A percentile compares a stretch with the other conserved stretches of the same genome.
Evolutionary conservation across 2,329 filamentous ascomycete genomes (phyloP).

Genomic region (Cercospora zeae-maydis): DNA sequence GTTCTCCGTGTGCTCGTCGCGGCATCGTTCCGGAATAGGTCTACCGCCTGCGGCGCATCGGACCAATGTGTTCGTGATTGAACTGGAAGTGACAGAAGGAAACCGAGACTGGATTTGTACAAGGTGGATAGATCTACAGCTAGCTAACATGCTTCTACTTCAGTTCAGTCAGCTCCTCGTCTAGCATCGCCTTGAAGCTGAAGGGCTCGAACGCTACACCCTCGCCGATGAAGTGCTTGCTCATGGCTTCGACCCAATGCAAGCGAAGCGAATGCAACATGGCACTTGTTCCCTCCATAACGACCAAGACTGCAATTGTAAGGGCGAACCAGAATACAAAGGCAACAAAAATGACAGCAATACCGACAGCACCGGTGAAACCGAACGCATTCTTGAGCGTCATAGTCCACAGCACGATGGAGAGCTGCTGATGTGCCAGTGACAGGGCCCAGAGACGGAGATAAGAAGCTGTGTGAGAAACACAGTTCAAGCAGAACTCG

Average conservation of each 20-base stretch:
- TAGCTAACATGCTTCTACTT: constrained; percentile 26
- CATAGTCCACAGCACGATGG: constrained; percentile 94
- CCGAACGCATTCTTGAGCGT: constrained; percentile 75
- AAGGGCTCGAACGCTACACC: constrained; percentile 81
- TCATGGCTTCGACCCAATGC: constrained; percentile 97
- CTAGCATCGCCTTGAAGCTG: constrained; percentile 77
- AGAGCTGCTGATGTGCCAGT: constrained; percentile 95
- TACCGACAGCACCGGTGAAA: constrained; percentile 58
- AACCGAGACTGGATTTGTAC: background rate
- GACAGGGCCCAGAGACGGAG: constrained; percentile 97
- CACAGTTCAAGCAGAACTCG: constrained; percentile 98
- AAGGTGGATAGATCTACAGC: constrained; percentile 4
- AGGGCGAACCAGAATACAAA: constrained; percentile 92
- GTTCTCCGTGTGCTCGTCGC: background rate
- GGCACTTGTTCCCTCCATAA: constrained; percentile 94
- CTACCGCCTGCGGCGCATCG: background rate
- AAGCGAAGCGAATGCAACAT: constrained; percentile 91
- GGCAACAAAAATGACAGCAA: constrained; percentile 74
- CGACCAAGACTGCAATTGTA: constrained; percentile 73
- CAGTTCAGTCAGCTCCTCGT: constrained; percentile 61
- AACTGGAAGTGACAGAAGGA: background rate
- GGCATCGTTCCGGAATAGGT: background rate
- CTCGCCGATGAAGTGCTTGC: constrained; percentile 91
- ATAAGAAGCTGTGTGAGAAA: constrained; percentile 97
- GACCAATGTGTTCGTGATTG: background rate